Evolutionary conservation across 2,329 filamentous ascomycete species (phyloP).

Genomic region (Septoria petroselini): DNA sequence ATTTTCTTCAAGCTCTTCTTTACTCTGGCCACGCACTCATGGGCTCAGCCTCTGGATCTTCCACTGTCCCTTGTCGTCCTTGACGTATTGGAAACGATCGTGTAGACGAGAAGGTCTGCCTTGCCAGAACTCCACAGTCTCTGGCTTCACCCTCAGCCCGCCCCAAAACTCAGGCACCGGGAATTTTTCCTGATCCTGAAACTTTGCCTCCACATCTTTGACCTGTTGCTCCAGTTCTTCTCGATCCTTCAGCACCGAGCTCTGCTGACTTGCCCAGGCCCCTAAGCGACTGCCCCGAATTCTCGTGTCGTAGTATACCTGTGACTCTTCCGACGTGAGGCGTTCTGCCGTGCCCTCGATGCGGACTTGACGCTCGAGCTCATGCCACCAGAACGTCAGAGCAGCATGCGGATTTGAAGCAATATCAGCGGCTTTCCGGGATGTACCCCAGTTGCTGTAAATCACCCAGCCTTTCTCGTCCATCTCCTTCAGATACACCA

Average conservation of each 20-base stretch:
- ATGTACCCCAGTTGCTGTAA: constrained; percentile 88
- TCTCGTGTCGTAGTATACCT: constrained; percentile 61
- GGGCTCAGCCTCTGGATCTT: constrained; percentile 70
- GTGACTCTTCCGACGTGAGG: constrained; percentile 67
- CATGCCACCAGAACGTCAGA: constrained; percentile 87
- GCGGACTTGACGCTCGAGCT: constrained; percentile 82
- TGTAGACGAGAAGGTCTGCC: constrained; percentile 85
- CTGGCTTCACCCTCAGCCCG: constrained; percentile 78
- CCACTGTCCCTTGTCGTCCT: constrained; percentile 46
- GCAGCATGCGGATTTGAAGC: constrained; percentile 71
- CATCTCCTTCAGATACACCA: constrained; percentile 94
- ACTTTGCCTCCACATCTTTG: constrained; percentile 69
- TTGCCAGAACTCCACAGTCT: constrained; percentile 93
- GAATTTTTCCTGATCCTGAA: constrained; percentile 72
- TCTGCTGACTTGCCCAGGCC: constrained; percentile 92
- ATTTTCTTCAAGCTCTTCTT: neutral
- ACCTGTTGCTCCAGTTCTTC: constrained; percentile 74
- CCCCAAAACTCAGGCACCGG: constrained; percentile 95
- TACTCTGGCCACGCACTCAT: constrained; percentile 39
- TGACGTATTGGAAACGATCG: constrained; percentile 85
- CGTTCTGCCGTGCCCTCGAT: constrained; percentile 76
- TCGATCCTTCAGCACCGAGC: constrained; percentile 67
- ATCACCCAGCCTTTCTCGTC: constrained; percentile 80
- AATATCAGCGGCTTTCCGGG: constrained; percentile 65
- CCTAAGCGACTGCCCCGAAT: constrained; percentile 81